Evolutionary conservation across 2,329 filamentous ascomycete genomes (phyloP).

Genomic region (Scedosporium boydii): DNA sequence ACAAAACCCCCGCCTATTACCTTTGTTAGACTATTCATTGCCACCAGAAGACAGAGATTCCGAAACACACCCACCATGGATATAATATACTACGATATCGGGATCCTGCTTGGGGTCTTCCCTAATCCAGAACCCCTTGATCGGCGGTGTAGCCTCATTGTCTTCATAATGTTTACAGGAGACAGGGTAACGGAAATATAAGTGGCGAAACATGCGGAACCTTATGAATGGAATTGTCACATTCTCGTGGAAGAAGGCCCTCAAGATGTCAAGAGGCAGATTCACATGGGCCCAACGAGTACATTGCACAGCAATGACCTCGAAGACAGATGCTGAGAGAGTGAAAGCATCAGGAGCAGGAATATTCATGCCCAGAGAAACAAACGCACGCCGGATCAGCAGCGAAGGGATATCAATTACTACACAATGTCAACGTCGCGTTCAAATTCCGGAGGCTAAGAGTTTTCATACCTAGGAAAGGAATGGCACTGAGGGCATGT

Average conservation of each 20-base stretch:
- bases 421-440: background rate
- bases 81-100: constrained; percentile 74
- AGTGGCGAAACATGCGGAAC: constrained; percentile 6
- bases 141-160: background rate
- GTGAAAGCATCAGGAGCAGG: background rate
- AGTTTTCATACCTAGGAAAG: constrained; percentile 4
- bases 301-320: constrained; percentile 5
- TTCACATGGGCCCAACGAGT: constrained; percentile 1
- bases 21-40: background rate
- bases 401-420: background rate
- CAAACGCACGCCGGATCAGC: background rate
- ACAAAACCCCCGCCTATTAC: constrained; percentile 64
- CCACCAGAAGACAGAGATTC: background rate
- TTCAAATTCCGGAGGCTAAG: background rate
- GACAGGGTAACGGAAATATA: background rate
- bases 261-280: constrained; percentile 4
- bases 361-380: background rate
- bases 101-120: constrained; percentile 49
- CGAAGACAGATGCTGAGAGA: constrained; percentile 1
- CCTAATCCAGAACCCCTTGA: constrained; percentile 58
- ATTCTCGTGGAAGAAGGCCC: constrained; percentile 1
- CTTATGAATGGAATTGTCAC: constrained; percentile 1
- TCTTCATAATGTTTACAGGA: background rate
- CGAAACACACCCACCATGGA: constrained; percentile 49
- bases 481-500: constrained; percentile 22